Evolutionary conservation across 2,329 filamentous ascomycete species (phyloP).

Genomic region (Botryotinia convoluta): DNA sequence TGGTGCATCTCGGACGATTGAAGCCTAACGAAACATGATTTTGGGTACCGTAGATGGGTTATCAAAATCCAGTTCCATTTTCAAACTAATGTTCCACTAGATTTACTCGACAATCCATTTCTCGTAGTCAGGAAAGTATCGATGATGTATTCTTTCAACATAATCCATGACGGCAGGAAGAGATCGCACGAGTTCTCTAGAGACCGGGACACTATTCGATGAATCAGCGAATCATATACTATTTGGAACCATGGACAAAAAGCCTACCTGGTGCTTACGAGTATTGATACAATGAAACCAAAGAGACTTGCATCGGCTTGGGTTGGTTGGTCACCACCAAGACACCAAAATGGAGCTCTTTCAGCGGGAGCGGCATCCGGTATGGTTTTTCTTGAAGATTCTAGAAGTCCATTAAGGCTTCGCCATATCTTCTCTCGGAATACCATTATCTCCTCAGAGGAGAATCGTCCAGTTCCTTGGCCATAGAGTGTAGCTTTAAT

Average conservation of each 20-base stretch:
- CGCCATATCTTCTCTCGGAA: constrained; percentile 54
- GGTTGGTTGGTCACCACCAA: constrained; percentile 52
- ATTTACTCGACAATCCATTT: constrained; percentile 30
- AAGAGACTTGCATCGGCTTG: constrained; percentile 58
- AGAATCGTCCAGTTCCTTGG: constrained; percentile 55
- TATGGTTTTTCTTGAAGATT: constrained; percentile 33
- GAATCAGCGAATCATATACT: background rate
- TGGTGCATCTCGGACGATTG: constrained; percentile 14
- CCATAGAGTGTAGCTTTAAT: constrained; percentile 48
- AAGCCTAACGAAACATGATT: background rate
- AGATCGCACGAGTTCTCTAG: constrained; percentile 44
- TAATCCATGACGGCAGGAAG: constrained; percentile 55
- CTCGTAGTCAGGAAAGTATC: constrained; percentile 58
- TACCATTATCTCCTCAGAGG: constrained; percentile 46
- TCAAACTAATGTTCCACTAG: too few relatives aligned
- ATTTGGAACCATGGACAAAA: constrained; percentile 26
- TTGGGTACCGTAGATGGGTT: background rate
- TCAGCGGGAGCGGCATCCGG: background rate
- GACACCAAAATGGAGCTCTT: constrained; percentile 52
- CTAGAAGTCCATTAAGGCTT: constrained; percentile 47
- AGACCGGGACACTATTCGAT: constrained; percentile 46
- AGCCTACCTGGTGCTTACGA: constrained; percentile 54
- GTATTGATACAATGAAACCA: constrained; percentile 53
- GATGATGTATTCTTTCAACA: constrained; percentile 52
- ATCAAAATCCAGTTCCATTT: background rate